Evolutionary conservation across 768 basidiomycete species (phyloP).

Genomic region (Brasilioporus rufonigricans): DNA sequence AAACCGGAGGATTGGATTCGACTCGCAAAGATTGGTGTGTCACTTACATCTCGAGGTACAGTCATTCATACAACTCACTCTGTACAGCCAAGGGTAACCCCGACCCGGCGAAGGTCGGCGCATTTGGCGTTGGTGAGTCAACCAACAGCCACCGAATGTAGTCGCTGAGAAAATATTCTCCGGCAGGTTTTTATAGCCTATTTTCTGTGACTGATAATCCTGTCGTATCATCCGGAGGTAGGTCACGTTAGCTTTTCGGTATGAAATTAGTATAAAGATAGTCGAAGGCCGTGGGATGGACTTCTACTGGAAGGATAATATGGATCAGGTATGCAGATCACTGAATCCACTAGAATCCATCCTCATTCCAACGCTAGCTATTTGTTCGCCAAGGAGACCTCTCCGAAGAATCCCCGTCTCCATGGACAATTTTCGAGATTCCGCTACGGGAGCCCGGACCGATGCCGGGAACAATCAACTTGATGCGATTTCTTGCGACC

Average conservation of each 20-base stretch:
- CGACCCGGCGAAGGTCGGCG: constrained; percentile 25
- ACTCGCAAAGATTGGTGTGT: constrained; percentile 1
- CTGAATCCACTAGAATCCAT: not conserved
- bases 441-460: constrained; percentile 70
- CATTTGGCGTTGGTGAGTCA: constrained; percentile 24
- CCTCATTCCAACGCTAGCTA: constrained; percentile 44
- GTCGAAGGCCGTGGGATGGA: constrained; percentile 1
- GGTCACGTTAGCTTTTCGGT: constrained; percentile 10
- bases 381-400: constrained; percentile 42
- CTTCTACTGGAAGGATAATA: not conserved
- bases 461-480: constrained; percentile 75
- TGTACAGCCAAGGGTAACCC: constrained; percentile 28
- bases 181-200: constrained; percentile 68
- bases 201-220: constrained; percentile 85
- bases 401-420: no score
- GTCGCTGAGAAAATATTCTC: not conserved
- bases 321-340: not conserved
- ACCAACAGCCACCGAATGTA: no score
- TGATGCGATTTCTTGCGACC: constrained; percentile 88
- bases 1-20: constrained; percentile 32
- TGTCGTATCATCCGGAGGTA: constrained; percentile 78
- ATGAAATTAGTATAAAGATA: no score
- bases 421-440: constrained; percentile 84
- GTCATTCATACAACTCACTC: not conserved
- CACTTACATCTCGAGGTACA: no score